These are phyloP conservation scores for Fusarium falciforme DNA, from an alignment of 2,329 filamentous ascomycete genomes.

Conservation along the genomic window DNA sequence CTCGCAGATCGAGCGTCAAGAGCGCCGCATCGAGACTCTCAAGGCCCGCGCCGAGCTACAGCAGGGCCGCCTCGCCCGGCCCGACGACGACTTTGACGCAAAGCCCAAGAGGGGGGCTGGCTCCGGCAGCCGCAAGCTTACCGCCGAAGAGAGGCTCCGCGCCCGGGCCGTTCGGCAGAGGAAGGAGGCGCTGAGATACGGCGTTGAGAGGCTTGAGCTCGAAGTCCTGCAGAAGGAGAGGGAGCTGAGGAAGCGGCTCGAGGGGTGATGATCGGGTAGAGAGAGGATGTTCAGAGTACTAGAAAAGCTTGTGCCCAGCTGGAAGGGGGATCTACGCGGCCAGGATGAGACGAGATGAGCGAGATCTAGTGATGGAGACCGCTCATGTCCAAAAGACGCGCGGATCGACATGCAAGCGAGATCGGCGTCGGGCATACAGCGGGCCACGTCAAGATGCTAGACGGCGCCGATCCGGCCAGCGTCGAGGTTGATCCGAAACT, in stretches of 20 bases:
- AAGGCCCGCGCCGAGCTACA: slow-evolving; percentile 87
- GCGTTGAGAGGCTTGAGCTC: slow-evolving; percentile 85
- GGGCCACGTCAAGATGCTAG: slow-evolving; percentile 12
- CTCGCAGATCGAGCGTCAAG: slow-evolving; percentile 83
- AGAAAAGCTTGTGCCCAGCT: not conserved
- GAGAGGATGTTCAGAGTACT: not conserved
- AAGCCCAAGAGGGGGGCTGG: slow-evolving; percentile 35
- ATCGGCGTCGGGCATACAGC: slow-evolving; percentile 28
- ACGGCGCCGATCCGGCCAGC: slow-evolving; percentile 22
- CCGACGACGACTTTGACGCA: slow-evolving; percentile 37
- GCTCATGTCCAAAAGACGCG: slow-evolving; percentile 5
- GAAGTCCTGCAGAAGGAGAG: slow-evolving; percentile 83
- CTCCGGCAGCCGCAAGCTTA: slow-evolving; percentile 56
- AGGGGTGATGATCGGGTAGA: slow-evolving; percentile 43
- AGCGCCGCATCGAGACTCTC: slow-evolving; percentile 83
- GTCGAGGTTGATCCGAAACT: not conserved
- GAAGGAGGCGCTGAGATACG: slow-evolving; percentile 87
- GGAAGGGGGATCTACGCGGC: not conserved
- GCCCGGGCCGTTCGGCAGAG: slow-evolving; percentile 77
- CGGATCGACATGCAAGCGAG: slow-evolving; percentile 25
- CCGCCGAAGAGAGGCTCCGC: slow-evolving; percentile 62
- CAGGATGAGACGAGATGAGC: not conserved
- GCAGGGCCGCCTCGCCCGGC: slow-evolving; percentile 70
- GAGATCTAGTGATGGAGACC: not conserved
- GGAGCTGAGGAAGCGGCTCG: slow-evolving; percentile 65